phyloP scores from a whole-genome alignment of 2,329 filamentous ascomycete species.

The Cladosporium sp. region DNA sequence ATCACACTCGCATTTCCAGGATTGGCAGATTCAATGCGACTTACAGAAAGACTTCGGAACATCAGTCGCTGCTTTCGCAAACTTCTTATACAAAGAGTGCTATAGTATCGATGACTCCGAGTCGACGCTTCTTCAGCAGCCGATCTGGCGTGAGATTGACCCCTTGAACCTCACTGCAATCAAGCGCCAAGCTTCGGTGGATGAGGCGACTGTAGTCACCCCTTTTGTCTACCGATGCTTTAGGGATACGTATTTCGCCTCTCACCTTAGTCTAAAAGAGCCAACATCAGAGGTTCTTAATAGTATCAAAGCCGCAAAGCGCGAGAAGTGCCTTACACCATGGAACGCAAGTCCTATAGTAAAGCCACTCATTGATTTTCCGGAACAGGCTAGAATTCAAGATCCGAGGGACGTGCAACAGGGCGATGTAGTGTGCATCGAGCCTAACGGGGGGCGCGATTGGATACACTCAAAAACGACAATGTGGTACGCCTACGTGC shows the following conservation, averaged over 20 bases:
- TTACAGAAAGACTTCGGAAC: constrained; percentile 57
- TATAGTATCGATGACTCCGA: constrained; percentile 40
- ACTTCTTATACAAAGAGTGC: constrained; percentile 63
- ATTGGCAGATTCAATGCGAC: constrained; percentile 46
- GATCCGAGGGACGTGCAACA: constrained; percentile 27
- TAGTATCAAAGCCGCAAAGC: constrained; percentile 18
- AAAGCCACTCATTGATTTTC: not conserved
- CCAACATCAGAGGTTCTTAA: constrained; percentile 20
- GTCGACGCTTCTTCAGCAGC: constrained; percentile 27
- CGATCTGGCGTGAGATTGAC: constrained; percentile 36
- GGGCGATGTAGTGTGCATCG: constrained; percentile 49
- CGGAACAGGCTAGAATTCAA: not conserved
- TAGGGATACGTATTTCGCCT: constrained; percentile 55
- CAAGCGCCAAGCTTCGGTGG: not conserved
- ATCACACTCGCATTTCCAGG: constrained; percentile 37
- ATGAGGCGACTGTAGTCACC: constrained; percentile 59
- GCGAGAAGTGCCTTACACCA: constrained; percentile 24
- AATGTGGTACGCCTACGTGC: constrained; percentile 69
- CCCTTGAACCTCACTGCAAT: constrained; percentile 28
- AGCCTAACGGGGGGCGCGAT: constrained; percentile 43
- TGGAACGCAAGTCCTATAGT: not conserved
- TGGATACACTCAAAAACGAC: constrained; percentile 49
- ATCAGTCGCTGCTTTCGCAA: constrained; percentile 54
- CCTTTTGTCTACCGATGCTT: constrained; percentile 64
- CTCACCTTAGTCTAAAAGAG: constrained; percentile 37